Conservation (phyloP, 768 basidiomycete genomes). For the Trametes cinnabarina region DNA sequence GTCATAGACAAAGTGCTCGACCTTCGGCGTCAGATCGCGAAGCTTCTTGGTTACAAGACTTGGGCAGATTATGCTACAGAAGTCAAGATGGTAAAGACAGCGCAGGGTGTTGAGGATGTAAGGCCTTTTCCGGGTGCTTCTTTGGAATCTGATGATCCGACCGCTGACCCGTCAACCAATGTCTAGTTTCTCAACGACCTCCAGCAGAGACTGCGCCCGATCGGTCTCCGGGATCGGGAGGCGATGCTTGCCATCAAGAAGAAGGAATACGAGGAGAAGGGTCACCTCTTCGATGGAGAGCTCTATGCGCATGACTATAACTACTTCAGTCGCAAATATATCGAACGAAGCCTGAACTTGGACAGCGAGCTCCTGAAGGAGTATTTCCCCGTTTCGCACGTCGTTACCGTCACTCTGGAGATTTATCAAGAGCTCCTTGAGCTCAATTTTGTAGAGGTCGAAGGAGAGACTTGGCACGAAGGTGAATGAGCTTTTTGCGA, state of each 20-base stretch:
- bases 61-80: constrained; percentile 87
- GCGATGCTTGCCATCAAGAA: constrained; percentile 71
- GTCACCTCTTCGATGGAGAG: constrained; percentile 63
- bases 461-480: constrained; percentile 30
- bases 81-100: constrained; percentile 80
- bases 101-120: constrained; percentile 57
- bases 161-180: too few relatives aligned
- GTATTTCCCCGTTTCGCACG: constrained; percentile 82
- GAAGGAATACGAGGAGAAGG: constrained; percentile 61
- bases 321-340: constrained; percentile 63
- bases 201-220: constrained; percentile 66
- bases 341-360: constrained; percentile 63
- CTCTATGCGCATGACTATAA: constrained; percentile 86
- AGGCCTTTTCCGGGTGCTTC: background rate
- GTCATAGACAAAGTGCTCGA: constrained; percentile 64
- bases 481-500: too few relatives aligned
- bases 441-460: constrained; percentile 57
- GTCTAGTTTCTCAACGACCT: constrained; percentile 75
- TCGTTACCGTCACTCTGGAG: constrained; percentile 76
- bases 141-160: too few relatives aligned
- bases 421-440: constrained; percentile 85
- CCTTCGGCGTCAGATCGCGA: constrained; percentile 67
- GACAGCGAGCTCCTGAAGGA: constrained; percentile 81
- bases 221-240: constrained; percentile 66
- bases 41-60: constrained; percentile 66